Evolutionary conservation across 1,284 basidiomycete genomes (phyloP).

Genomic region (Coniophora puteana): DNA sequence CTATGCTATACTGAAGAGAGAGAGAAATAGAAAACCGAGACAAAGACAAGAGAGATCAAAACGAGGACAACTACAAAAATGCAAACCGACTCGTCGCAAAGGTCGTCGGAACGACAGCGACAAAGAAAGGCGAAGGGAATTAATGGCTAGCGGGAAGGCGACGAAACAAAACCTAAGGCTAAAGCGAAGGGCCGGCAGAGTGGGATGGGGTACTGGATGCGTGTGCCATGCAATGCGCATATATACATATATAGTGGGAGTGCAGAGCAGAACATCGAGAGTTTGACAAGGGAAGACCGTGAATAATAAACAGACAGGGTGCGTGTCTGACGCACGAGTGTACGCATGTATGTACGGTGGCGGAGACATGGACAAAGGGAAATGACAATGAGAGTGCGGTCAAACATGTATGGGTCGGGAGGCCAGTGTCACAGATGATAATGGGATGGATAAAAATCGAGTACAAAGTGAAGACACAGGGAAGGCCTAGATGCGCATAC

Average conservation of each 20-base stretch:
- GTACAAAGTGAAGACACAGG: too few relatives aligned
- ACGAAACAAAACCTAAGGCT: neutral
- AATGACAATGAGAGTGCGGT: neutral
- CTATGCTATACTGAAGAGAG: too few relatives aligned
- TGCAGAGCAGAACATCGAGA: constrained; percentile 27
- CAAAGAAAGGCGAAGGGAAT: neutral
- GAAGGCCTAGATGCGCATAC: too few relatives aligned
- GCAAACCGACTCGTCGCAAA: constrained; percentile 59
- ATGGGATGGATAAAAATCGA: too few relatives aligned
- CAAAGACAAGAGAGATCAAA: neutral
- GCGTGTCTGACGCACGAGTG: neutral
- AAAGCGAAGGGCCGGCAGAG: too few relatives aligned
- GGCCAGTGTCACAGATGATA: too few relatives aligned
- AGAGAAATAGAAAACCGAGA: too few relatives aligned
- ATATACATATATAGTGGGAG: too few relatives aligned
- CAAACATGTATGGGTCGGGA: neutral
- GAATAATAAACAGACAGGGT: neutral
- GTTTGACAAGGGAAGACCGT: constrained; percentile 8
- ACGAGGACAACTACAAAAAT: neutral
- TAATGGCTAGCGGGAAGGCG: neutral
- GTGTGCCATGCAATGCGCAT: constrained; percentile 21
- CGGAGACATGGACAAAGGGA: too few relatives aligned
- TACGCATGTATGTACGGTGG: neutral
- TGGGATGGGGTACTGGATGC: too few relatives aligned
- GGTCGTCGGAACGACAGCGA: constrained; percentile 20